A percentile compares a stretch with the other conserved stretches of the same genome.
Conservation (phyloP, 2,329 filamentous ascomycete genomes). For the Neobulgaria alba region DNA sequence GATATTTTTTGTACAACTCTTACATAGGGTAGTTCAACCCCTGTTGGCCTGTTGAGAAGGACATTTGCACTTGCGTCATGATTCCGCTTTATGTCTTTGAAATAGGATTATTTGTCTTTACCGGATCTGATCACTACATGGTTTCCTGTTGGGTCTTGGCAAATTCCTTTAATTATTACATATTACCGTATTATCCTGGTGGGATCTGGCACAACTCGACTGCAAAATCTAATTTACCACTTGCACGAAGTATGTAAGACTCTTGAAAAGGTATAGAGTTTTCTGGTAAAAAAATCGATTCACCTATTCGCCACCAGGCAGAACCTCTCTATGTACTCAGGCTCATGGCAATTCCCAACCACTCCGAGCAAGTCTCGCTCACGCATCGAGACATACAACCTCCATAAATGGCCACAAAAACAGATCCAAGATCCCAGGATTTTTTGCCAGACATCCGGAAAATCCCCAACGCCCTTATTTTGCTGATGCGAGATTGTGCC, state of each 20-base stretch:
- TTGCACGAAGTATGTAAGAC: slow-evolving; percentile 43
- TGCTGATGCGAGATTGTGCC: slow-evolving; percentile 46
- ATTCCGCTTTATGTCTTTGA: no score
- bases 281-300: slow-evolving; percentile 43
- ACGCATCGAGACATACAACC: slow-evolving; percentile 25
- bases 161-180: no score
- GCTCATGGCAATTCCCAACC: slow-evolving; percentile 46
- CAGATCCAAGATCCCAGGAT: slow-evolving; percentile 29
- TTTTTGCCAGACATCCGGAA: slow-evolving; percentile 78
- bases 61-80: no score
- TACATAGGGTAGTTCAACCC: no score
- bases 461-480: slow-evolving; percentile 56
- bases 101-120: no score
- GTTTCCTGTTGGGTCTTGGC: no score
- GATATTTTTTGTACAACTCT: no score
- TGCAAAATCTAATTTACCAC: no score
- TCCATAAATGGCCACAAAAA: slow-evolving; percentile 9
- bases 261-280: slow-evolving; percentile 56
- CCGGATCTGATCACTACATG: no score
- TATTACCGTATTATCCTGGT: no score
- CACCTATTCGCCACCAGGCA: slow-evolving; percentile 19
- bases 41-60: no score
- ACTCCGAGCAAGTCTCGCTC: slow-evolving; percentile 38
- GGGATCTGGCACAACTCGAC: no score
- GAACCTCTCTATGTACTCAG: slow-evolving; percentile 40